Conservation (phyloP, 2,329 filamentous ascomycete genomes). For the Zelopaecilomyces penicillatus region DNA sequence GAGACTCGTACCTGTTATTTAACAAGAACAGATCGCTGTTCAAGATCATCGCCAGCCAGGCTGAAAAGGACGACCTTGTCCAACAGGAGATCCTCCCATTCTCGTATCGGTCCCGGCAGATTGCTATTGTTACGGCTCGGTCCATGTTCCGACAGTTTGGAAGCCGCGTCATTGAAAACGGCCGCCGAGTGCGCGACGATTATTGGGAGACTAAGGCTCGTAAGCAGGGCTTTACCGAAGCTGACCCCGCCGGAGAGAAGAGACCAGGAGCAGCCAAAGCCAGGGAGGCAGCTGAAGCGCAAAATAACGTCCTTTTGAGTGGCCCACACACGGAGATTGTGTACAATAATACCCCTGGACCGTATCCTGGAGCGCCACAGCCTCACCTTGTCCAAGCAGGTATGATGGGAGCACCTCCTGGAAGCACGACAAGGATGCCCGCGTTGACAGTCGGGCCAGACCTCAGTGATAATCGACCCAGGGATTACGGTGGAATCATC, state of each 20-base stretch:
- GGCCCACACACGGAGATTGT: constrained; percentile 78
- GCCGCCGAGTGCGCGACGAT: constrained; percentile 86
- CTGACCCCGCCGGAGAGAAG: constrained; percentile 92
- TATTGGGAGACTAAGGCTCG: constrained; percentile 97
- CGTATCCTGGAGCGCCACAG: constrained; percentile 59
- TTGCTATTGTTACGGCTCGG: constrained; percentile 91
- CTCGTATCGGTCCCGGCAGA: constrained; percentile 95
- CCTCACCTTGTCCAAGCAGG: constrained; percentile 63
- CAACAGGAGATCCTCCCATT: constrained; percentile 92
- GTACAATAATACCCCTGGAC: constrained; percentile 65
- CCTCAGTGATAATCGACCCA: constrained; percentile 65
- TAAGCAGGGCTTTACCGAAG: constrained; percentile 97
- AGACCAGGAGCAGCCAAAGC: constrained; percentile 85
- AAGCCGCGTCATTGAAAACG: constrained; percentile 83
- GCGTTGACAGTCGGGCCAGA: constrained; percentile 78
- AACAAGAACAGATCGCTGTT: constrained; percentile 96
- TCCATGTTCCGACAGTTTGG: constrained; percentile 99
- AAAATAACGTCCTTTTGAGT: constrained; percentile 52
- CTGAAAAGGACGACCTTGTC: constrained; percentile 94
- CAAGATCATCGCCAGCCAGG: constrained; percentile 95
- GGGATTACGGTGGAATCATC: constrained; percentile 73
- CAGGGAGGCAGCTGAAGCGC: constrained; percentile 67
- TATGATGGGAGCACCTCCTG: constrained; percentile 56
- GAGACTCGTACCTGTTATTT: constrained; percentile 96
- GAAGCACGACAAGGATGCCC: constrained; percentile 64